Conservation (phyloP, 345 rosid genomes). For the Euphorbia tirucalli region DNA sequence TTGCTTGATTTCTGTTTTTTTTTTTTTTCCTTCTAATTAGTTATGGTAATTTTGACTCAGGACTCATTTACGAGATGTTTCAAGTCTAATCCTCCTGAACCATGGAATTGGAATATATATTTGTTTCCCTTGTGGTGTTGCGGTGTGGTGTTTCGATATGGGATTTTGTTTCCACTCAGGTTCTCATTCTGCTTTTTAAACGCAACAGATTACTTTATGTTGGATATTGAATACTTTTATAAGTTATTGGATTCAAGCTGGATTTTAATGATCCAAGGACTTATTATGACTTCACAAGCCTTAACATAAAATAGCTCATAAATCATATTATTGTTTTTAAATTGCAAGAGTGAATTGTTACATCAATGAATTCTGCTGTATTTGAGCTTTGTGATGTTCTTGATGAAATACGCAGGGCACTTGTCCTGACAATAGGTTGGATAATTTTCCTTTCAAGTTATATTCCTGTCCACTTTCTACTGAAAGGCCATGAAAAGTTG, state of each 20-base stretch:
- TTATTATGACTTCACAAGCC: neutral
- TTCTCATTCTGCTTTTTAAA: conserved; percentile 23
- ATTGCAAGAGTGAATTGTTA: too few species aligned
- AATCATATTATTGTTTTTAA: too few species aligned
- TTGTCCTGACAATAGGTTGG: conserved; percentile 86
- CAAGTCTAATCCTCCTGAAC: conserved; percentile 90
- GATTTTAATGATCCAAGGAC: neutral
- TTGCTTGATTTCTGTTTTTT: neutral
- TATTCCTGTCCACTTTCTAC: conserved; percentile 68
- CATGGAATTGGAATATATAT: conserved; percentile 96
- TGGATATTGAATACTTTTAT: neutral
- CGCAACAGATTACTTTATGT: neutral
- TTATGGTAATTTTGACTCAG: conserved; percentile 29
- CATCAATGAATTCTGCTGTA: neutral
- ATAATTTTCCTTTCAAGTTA: conserved; percentile 73
- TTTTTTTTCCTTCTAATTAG: neutral
- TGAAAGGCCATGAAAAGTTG: conserved; percentile 77
- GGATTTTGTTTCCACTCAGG: conserved; percentile 85
- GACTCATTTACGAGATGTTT: conserved; percentile 93
- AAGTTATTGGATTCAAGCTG: neutral
- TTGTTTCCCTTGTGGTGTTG: conserved; percentile 90
- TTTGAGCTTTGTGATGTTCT: conserved; percentile 14
- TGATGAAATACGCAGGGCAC: conserved; percentile 50
- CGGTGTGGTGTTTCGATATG: conserved; percentile 81
- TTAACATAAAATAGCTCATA: neutral